Evolutionary conservation across 805 yeast species (phyloP), one percentile per base, ranked within the genome.

Genomic region (Lachancea lanzarotensis): DNA sequence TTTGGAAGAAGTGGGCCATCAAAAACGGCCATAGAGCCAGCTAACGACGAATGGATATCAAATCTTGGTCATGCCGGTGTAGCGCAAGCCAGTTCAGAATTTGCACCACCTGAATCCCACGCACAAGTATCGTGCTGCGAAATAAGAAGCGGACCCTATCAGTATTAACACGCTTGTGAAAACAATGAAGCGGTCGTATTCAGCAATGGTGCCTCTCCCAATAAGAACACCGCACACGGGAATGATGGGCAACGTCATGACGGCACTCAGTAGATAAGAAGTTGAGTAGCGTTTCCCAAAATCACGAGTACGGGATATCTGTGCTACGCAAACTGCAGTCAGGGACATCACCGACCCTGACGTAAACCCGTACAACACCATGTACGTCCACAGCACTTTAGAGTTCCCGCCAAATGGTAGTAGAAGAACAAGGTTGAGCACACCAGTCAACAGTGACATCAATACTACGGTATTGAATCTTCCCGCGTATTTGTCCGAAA

Each of bases 281-380:
- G 81, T 72, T 1, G 81, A 73, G 55, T 75, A 78, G 16, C 79
- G 68, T 52, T 72, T 72, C 7, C 82, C 82, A 55, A 76, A 77
- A 49, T 70, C 73, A 37, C 72, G 73, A 1, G 75, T 71, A 42
- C 74, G 71, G 15, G 82, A 76, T 30, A 81, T 76, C 42, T 75
- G 79, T 0, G 81, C 82, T 31, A 76, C 67, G 52, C 83, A 75
- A 2, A 76, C 79, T 2, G 84, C 84, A 13, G 79, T 73, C 37
- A 79, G 55, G 2, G 83, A 72, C 40, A 79, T 64, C 3, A 78
- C 74, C 0, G 83, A 72, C 3, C 82, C 77, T 3, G 81, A 70
- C 40, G 73, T 65, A 45, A 79, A 72, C 0, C 86, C 86, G 56
- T 73, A 79, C 3, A 75, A 68, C 60, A 45, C 67, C 59, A 45